Base-by-base conservation (phyloP, 2,329 filamentous ascomycete species). In the Aspergillus ustus region DNA sequence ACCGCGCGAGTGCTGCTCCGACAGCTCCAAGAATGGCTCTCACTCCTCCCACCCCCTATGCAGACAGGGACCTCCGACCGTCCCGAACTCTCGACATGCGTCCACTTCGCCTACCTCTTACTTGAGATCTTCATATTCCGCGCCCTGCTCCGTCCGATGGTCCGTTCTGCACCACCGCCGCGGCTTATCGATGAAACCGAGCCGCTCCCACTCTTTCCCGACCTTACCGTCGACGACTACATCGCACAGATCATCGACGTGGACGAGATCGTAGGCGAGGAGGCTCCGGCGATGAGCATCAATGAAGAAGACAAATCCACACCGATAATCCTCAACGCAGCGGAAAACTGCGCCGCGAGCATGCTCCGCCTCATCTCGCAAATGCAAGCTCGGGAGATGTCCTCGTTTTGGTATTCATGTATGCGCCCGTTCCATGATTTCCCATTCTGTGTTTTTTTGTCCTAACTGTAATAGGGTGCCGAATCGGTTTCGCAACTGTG, bases 21-120 rank as follows among this genome's bases (percentile, higher is more conserved):
- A 49, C 69, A 70, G 45, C 58, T 76, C 2, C 73, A 74, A 57
- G 59, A 54, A 3, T 76, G 73, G 73, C 72, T 73, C 34, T 68
- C 68, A 1, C 40, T 48, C 31, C n/a, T 52, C 2, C 48, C 56
- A 19, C 29, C 31, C 0, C 17, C 46, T 3, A 2, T 46, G 0
- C 44, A 57, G 20, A 46, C 40, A 7, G 29, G 19, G 11, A 29
- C 31, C 13, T 15, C 45, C 15, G 17, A 13, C n/a, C 20, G 31
- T n/a, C 54, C 45, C 3, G 54, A 57, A 7, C 31, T 57, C 6
- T 50, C 61, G 17, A 53, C 50, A 11, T 46, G 31, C 4, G 69
- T 76, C 7, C 74, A 75, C 40, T 74, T 77, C 48, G 71, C 73
- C 43, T 77, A 76, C 52, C 62, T 76, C n/a, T 66, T 72, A n/a